Conservation (phyloP, 2,329 filamentous ascomycete species). For the Penicillium sp. region DNA sequence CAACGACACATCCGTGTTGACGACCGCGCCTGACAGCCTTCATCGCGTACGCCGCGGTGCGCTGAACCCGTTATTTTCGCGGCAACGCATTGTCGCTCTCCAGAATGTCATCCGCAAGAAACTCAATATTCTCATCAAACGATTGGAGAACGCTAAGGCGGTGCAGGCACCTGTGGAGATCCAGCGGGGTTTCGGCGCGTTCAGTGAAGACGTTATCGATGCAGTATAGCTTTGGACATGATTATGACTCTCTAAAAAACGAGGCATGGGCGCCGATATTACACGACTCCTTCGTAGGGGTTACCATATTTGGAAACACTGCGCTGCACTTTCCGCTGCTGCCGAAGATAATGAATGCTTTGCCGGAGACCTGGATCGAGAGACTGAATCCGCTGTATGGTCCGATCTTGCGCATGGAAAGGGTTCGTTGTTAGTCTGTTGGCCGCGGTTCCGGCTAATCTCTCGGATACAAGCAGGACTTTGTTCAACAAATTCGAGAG, state of each 20-base stretch:
- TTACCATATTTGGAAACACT: constrained; percentile 15
- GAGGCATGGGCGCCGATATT: constrained; percentile 18
- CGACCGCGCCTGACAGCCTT: constrained; percentile 42
- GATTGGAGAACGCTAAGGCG: constrained; percentile 17
- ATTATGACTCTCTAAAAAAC: constrained; percentile 17
- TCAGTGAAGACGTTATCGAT: constrained; percentile 24
- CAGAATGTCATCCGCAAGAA: constrained; percentile 32
- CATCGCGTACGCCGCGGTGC: constrained; percentile 48
- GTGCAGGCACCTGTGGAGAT: constrained; percentile 18
- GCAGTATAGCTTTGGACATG: constrained; percentile 20
- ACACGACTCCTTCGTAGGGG: constrained; percentile 17
- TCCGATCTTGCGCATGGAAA: constrained; percentile 8
- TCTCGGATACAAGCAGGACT: background rate
- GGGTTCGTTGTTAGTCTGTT: background rate
- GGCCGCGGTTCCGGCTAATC: background rate
- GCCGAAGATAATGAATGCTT: constrained; percentile 19
- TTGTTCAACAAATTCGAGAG: constrained; percentile 2
- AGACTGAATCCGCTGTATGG: constrained; percentile 1
- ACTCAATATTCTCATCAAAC: constrained; percentile 16
- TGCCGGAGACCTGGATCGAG: constrained; percentile 14
- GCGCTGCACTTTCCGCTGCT: constrained; percentile 22
- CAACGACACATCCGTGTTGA: constrained; percentile 21
- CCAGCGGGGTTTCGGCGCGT: constrained; percentile 23
- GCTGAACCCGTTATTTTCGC: constrained; percentile 51
- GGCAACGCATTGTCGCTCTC: constrained; percentile 38